These are phyloP conservation scores for Botrytis medusae DNA, from an alignment of 2,329 filamentous ascomycete genomes.

Conservation along the genomic window DNA sequence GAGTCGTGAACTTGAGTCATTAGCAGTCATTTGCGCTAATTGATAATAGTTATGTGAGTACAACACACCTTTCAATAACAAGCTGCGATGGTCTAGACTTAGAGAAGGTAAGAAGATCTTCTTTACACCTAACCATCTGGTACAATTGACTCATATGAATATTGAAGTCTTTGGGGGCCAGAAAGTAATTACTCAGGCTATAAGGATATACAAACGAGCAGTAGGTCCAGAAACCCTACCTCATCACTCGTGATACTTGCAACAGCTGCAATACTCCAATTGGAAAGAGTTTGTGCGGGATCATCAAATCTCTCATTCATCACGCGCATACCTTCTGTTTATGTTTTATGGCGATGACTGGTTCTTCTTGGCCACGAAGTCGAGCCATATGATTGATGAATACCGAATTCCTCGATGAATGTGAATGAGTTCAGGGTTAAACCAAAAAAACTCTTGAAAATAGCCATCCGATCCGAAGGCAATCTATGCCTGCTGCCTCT, in stretches of 20 bases:
- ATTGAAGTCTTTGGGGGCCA: neutral
- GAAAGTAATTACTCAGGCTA: slow-evolving; percentile 1
- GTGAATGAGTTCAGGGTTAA: neutral
- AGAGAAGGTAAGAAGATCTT: neutral
- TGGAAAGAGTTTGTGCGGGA: neutral
- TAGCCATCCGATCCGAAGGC: neutral
- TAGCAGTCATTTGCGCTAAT: neutral
- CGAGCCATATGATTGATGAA: slow-evolving; percentile 7
- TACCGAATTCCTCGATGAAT: slow-evolving; percentile 4
- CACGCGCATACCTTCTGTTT: slow-evolving; percentile 5
- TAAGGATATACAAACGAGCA: neutral
- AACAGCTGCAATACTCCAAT: slow-evolving; percentile 13
- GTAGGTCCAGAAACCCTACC: neutral
- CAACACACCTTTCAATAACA: slow-evolving; percentile 2
- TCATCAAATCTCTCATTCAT: neutral
- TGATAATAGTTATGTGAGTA: too few relatives aligned
- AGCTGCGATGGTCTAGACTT: neutral
- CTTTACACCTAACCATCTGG: slow-evolving; percentile 2
- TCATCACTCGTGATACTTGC: slow-evolving; percentile 10
- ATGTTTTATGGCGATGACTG: neutral
- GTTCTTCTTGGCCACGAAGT: slow-evolving; percentile 6
- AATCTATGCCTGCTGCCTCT: slow-evolving; percentile 3
- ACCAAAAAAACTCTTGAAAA: slow-evolving; percentile 2
- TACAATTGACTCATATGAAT: slow-evolving; percentile 4
- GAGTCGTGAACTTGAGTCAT: neutral